Base-by-base conservation (phyloP, 2,329 filamentous ascomycete genomes). In the Colletotrichum agaves region DNA sequence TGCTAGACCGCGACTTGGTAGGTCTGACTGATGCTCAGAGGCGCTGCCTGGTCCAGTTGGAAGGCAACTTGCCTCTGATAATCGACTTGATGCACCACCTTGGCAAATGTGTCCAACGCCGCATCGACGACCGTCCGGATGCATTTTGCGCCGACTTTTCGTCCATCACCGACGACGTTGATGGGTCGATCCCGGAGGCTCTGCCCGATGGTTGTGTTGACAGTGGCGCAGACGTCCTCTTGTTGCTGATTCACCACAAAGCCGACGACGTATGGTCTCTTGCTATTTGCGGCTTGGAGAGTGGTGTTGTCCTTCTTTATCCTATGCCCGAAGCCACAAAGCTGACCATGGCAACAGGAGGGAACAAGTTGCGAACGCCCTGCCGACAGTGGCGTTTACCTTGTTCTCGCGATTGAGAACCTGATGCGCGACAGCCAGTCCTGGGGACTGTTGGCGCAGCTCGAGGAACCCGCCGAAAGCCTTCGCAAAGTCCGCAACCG, bases 381-480 rank as follows among this genome's bases (percentile, higher is more conserved):
- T 27, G 46, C 46, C 46, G 46, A 49, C 46, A 49, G 46, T 27
- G 46, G 46, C 23, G 19, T 27, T 49, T 49, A 49, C 12, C 17
- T 49, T 27, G 17, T 49, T 27, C 12, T 49, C 23, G 46, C 46
- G 6, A 49, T 49, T 49, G 46, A 49, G 21, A 49, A 49, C 46
- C 13, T 49, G 46, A 49, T 49, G 46, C 46, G 46, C 19, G 19
- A 49, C 21, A 49, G 46, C 3, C 17, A 49, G 13, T 49, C 46
- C 15, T 49, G 46, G 46, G 46, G 46, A n/a, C 46, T 27, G 21
- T 49, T 27, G 23, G 12, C 46, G 46, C 46, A 49, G 46, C 46
- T 49, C 7, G 46, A 49, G 21, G 46, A 49, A 49, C 46, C 46
- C 46, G 46, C 46, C 46, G 21, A 49, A 49, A 49, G 13, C 46